These are phyloP conservation scores for Schoenoplectus triqueter DNA, from an alignment of 202 grass and related monocot species.

Conservation along the genomic window DNA sequence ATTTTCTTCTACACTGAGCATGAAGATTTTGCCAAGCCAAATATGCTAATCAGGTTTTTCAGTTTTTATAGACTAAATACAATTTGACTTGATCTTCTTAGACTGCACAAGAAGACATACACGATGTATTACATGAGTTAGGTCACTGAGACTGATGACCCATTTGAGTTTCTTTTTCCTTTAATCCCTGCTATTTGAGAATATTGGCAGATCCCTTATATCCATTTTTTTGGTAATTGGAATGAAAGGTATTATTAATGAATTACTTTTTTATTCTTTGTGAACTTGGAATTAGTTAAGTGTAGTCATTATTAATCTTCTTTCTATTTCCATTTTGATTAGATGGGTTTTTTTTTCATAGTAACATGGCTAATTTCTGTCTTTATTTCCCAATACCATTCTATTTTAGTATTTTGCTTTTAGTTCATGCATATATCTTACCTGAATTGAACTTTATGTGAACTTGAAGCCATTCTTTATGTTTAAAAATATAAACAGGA, in stretches of 20 bases:
- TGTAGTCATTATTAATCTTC: conserved; percentile 7
- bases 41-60: conserved; percentile 5
- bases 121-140: no score
- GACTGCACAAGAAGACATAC: no score
- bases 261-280: not conserved
- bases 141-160: not conserved
- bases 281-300: not conserved
- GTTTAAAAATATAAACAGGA: conserved; percentile 51
- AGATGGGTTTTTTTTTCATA: not conserved
- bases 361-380: conserved; percentile 1
- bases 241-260: conserved; percentile 8
- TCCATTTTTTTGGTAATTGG: conserved; percentile 16
- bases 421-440: not conserved
- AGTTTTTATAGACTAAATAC: conserved; percentile 10
- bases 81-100: no score
- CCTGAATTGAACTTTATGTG: not conserved
- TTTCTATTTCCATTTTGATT: not conserved
- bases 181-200: not conserved
- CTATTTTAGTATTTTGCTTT: conserved; percentile 21
- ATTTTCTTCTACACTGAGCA: not conserved
- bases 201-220: not conserved
- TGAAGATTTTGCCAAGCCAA: not conserved
- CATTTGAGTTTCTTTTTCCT: not conserved
- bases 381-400: not conserved
- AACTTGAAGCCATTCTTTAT: conserved; percentile 38